Percentiles rank a stretch among this genome's conserved stretches.
Evolutionary conservation across 306 rosid genomes (phyloP).

Genomic region (Malus orientalis): DNA sequence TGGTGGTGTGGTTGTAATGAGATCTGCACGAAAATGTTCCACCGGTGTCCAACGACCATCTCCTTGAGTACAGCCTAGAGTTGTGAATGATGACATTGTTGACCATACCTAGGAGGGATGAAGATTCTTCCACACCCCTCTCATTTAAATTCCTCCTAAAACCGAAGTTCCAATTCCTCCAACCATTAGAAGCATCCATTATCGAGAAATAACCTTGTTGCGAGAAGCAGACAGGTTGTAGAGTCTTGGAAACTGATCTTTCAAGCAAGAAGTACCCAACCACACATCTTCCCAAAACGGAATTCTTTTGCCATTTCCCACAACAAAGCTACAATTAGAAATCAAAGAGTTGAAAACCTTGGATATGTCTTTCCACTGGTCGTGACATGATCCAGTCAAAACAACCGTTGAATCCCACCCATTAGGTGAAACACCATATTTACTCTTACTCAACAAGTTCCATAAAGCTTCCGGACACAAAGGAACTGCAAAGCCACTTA

Average conservation of each 20-base stretch:
- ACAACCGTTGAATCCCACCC: neutral
- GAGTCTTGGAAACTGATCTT: neutral
- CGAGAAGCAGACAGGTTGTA: neutral
- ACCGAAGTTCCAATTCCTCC: neutral
- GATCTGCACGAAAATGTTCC: too few species aligned
- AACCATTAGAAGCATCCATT: neutral
- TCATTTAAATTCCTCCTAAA: neutral
- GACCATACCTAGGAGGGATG: too few species aligned
- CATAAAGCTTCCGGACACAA: neutral
- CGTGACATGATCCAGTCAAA: neutral
- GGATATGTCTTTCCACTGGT: neutral
- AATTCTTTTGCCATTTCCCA: neutral
- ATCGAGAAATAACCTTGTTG: neutral
- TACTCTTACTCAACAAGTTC: too few species aligned
- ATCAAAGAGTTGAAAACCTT: neutral
- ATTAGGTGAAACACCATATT: neutral
- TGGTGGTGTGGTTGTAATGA: too few species aligned
- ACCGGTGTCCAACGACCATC: too few species aligned
- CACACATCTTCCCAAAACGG: neutral
- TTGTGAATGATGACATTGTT: too few species aligned
- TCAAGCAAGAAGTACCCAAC: neutral
- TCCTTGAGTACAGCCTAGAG: too few species aligned
- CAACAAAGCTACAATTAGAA: neutral
- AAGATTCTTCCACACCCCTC: neutral
- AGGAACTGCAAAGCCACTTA: neutral